A percentile compares a stretch with the other conserved stretches of the same genome.
Conservation (phyloP, 176 grass and related monocot species). For the Typha latifolia region DNA sequence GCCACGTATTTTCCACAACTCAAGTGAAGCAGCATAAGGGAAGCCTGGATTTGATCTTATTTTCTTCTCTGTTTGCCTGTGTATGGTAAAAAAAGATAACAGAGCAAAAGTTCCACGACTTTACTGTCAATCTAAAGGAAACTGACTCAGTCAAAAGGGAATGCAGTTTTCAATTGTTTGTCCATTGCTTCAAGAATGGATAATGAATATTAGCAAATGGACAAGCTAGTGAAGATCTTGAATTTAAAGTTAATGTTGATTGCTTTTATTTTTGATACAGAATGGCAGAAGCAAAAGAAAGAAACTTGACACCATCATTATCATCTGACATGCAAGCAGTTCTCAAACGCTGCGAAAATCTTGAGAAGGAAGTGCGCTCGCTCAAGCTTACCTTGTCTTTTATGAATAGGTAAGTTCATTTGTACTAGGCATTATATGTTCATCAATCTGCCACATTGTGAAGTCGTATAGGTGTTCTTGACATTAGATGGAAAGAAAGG, state of each 20-base stretch:
- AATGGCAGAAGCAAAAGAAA: slow-evolving; percentile 82
- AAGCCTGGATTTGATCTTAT: no score
- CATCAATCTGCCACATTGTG: background rate
- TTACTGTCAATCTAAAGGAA: no score
- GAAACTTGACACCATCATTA: slow-evolving; percentile 45
- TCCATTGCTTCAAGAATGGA: no score
- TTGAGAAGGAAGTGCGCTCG: slow-evolving; percentile 70
- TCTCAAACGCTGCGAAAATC: slow-evolving; percentile 53
- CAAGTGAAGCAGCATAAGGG: no score
- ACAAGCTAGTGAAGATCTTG: background rate
- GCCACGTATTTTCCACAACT: no score
- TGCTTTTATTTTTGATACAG: slow-evolving; percentile 21
- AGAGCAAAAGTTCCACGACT: no score
- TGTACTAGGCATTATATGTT: background rate
- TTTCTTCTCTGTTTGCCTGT: no score
- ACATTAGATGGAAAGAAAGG: no score
- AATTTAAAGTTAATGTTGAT: background rate
- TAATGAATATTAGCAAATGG: background rate
- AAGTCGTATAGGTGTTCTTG: background rate
- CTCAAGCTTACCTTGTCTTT: slow-evolving; percentile 75
- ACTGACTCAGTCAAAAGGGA: no score
- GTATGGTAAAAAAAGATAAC: no score
- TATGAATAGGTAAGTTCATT: slow-evolving; percentile 47
- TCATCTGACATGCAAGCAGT: slow-evolving; percentile 53
- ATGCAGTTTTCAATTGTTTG: no score